These are phyloP conservation scores for Thelephora ganbajun DNA, from an alignment of 768 basidiomycete species.

Conservation along the genomic window DNA sequence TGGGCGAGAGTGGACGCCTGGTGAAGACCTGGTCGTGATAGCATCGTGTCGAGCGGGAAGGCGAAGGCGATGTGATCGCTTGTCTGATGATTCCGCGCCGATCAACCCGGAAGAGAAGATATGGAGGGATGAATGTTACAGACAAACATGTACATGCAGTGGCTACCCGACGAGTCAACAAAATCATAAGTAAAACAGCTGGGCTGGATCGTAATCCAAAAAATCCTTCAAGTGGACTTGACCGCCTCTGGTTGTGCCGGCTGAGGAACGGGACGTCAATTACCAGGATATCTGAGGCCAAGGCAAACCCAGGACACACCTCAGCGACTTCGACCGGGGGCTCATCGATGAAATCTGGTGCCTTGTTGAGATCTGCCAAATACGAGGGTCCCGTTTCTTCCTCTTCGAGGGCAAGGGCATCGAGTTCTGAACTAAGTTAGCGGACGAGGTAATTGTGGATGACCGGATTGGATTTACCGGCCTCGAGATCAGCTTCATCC, in stretches of 20 bases:
- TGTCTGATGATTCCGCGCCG: too few relatives aligned
- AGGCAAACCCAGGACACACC: conserved; percentile 23
- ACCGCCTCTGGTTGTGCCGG: conserved; percentile 8
- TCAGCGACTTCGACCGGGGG: conserved; percentile 59
- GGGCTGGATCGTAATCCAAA: background rate
- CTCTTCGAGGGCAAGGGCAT: conserved; percentile 82
- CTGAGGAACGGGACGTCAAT: background rate
- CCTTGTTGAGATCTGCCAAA: conserved; percentile 71
- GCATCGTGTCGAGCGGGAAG: too few relatives aligned
- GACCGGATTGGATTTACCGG: conserved; percentile 38
- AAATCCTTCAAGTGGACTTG: background rate
- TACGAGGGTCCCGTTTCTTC: conserved; percentile 89
- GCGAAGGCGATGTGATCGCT: too few relatives aligned
- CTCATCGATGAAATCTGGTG: conserved; percentile 88
- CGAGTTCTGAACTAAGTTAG: conserved; percentile 52
- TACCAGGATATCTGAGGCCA: background rate
- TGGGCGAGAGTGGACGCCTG: too few relatives aligned
- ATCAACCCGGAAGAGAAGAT: background rate
- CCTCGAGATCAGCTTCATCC: conserved; percentile 94
- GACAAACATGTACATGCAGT: background rate
- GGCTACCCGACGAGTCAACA: background rate
- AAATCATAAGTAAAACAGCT: background rate
- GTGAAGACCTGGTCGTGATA: too few relatives aligned
- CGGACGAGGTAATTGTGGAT: background rate
- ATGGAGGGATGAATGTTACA: background rate